A percentile compares a stretch with the other conserved stretches of the same genome.
phyloP scores from a whole-genome alignment of 192 early-diverging fungal species.

The Podila minutissima region DNA sequence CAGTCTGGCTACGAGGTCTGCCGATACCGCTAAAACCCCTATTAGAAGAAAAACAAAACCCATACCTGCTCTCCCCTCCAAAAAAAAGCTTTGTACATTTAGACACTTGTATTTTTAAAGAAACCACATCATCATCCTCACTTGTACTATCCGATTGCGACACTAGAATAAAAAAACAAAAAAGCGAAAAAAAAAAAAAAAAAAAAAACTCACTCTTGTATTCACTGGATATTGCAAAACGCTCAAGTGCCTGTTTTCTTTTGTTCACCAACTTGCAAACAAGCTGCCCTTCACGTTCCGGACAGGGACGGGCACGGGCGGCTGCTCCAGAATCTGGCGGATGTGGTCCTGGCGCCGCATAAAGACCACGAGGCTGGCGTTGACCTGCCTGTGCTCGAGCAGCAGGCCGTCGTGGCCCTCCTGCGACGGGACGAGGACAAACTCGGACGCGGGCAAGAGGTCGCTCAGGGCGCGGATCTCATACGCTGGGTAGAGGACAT shows the following conservation, averaged over 20 bases:
- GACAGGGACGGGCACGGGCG: constrained; percentile 15
- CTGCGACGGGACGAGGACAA: constrained; percentile 87
- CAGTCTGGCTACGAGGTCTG: constrained; percentile 40
- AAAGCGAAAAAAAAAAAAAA: too few species aligned
- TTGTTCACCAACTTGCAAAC: constrained; percentile 12
- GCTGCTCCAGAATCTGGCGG: constrained; percentile 55
- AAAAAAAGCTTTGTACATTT: not conserved
- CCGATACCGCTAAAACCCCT: constrained; percentile 27
- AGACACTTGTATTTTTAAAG: not conserved
- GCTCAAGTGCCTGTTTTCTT: too few species aligned
- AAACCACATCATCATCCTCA: not conserved
- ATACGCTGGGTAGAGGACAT: constrained; percentile 93
- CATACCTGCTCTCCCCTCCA: not conserved
- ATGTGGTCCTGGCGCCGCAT: constrained; percentile 70
- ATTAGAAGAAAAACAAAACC: not conserved
- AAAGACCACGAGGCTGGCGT: constrained; percentile 80
- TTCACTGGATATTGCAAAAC: too few species aligned
- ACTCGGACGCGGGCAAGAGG: constrained; percentile 83
- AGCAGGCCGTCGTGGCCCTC: constrained; percentile 99
- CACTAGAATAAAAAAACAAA: not conserved
- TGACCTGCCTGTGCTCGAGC: constrained; percentile 96
- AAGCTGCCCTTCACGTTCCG: constrained; percentile 31
- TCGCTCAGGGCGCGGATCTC: constrained; percentile 96
- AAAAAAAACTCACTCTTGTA: too few species aligned
- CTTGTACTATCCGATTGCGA: not conserved